phyloP scores from a whole-genome alignment of 805 yeast species.

The Monosporozyma yasuniensis region DNA sequence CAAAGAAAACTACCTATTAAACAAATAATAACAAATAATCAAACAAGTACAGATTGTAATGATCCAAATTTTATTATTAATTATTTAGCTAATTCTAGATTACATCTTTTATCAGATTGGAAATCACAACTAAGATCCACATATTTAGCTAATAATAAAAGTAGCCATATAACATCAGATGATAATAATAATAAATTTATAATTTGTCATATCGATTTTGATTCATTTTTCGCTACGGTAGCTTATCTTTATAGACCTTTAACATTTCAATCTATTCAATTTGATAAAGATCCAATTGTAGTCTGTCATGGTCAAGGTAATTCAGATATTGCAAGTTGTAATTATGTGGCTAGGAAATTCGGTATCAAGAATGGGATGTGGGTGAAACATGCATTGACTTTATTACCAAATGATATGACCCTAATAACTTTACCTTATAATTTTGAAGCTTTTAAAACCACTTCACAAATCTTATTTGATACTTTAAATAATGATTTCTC shows the following conservation, averaged over 20 bases:
- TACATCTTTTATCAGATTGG: slow-evolving; percentile 86
- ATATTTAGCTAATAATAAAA: slow-evolving; percentile 28
- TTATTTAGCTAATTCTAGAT: slow-evolving; percentile 72
- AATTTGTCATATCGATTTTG: slow-evolving; percentile 82
- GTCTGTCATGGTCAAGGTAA: slow-evolving; percentile 41
- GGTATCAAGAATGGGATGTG: slow-evolving; percentile 91
- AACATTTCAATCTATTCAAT: slow-evolving; percentile 20
- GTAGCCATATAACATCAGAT: neutral
- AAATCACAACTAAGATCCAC: slow-evolving; percentile 61
- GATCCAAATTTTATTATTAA: slow-evolving; percentile 66
- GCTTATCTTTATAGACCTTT: slow-evolving; percentile 41
- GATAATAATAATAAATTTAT: slow-evolving; percentile 20
- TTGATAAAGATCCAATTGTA: slow-evolving; percentile 48
- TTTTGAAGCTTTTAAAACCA: slow-evolving; percentile 60
- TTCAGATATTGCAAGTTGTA: slow-evolving; percentile 85
- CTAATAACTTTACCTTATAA: slow-evolving; percentile 60
- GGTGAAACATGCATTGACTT: slow-evolving; percentile 53
- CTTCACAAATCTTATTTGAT: slow-evolving; percentile 58
- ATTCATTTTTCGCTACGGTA: slow-evolving; percentile 86
- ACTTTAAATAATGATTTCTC: slow-evolving; percentile 30
- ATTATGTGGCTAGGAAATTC: slow-evolving; percentile 69
- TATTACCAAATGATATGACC: slow-evolving; percentile 47
- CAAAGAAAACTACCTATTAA: slow-evolving; percentile 36
- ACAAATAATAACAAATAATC: neutral
- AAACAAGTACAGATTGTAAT: slow-evolving; percentile 43